These are phyloP conservation scores for Babesia ovis DNA, from an alignment of 169 alveolate species.

Conservation along the genomic window DNA sequence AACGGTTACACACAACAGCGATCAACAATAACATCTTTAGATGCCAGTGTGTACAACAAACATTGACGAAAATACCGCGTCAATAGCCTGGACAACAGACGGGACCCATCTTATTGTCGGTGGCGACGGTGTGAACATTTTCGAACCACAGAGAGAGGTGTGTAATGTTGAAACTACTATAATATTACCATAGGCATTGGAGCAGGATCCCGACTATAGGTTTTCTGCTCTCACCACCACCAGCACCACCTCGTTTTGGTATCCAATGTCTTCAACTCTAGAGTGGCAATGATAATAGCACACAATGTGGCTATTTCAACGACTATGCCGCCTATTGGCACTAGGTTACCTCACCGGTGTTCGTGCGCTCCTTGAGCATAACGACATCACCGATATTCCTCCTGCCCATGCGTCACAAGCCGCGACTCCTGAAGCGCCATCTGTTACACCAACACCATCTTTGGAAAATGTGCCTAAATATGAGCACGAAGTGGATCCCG, in stretches of 20 bases:
- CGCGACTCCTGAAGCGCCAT: not conserved
- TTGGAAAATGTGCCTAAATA: not conserved
- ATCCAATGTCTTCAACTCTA: not conserved
- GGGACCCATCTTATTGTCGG: conserved; percentile 15
- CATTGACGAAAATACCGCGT: not conserved
- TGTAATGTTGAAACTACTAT: not conserved
- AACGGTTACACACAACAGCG: not conserved
- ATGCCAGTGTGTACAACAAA: conserved; percentile 20
- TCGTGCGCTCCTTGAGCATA: not conserved
- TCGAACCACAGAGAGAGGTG: conserved; percentile 6
- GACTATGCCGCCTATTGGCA: not conserved
- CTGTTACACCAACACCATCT: not conserved
- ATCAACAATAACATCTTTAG: not conserved
- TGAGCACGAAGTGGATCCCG: not conserved
- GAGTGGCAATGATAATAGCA: not conserved
- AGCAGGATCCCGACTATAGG: not conserved
- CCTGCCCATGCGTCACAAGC: not conserved
- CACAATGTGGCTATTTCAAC: not conserved
- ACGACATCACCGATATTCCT: conserved; percentile 15
- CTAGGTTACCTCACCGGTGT: not conserved
- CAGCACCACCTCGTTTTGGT: not conserved
- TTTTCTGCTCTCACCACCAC: conserved; percentile 6
- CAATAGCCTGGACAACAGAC: conserved; percentile 15
- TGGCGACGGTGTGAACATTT: not conserved
- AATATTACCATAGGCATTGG: not conserved